phyloP scores from a whole-genome alignment of 148 eudicot genomes.

The Salicornia ramosissima region DNA sequence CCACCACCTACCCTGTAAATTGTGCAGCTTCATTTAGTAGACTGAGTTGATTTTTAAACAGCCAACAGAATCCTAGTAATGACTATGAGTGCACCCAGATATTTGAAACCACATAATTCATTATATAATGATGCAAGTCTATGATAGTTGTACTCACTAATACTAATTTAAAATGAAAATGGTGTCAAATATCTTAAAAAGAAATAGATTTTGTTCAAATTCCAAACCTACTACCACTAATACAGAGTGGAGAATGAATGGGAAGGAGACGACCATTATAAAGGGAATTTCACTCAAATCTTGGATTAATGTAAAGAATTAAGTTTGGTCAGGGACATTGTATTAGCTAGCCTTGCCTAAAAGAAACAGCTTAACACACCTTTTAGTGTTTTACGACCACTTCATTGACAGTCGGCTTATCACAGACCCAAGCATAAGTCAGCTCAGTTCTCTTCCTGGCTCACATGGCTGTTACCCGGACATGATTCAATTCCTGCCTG shows the following conservation, averaged over 20 bases:
- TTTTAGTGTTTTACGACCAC: background rate
- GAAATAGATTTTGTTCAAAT: background rate
- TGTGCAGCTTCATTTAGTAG: constrained; percentile 5
- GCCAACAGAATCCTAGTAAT: background rate
- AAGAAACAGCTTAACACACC: background rate
- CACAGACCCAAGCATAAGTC: background rate
- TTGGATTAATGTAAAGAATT: background rate
- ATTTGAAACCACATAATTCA: background rate
- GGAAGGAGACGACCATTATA: background rate
- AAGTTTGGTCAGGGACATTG: too few relatives aligned
- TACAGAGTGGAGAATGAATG: too few relatives aligned
- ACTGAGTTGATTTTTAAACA: background rate
- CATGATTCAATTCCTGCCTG: background rate
- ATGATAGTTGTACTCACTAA: background rate
- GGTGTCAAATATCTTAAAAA: background rate
- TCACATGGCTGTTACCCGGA: too few relatives aligned
- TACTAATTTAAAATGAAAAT: too few relatives aligned
- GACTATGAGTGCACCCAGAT: background rate
- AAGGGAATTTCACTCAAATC: background rate
- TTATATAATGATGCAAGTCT: too few relatives aligned
- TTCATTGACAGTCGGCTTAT: background rate
- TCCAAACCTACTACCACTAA: background rate
- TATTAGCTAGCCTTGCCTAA: background rate
- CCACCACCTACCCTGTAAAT: constrained; percentile 67
- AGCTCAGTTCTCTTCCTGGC: background rate